A percentile compares a stretch with the other conserved stretches of the same genome.
phyloP scores from a whole-genome alignment of 78 protist species.

The Diacronema lutheri region DNA sequence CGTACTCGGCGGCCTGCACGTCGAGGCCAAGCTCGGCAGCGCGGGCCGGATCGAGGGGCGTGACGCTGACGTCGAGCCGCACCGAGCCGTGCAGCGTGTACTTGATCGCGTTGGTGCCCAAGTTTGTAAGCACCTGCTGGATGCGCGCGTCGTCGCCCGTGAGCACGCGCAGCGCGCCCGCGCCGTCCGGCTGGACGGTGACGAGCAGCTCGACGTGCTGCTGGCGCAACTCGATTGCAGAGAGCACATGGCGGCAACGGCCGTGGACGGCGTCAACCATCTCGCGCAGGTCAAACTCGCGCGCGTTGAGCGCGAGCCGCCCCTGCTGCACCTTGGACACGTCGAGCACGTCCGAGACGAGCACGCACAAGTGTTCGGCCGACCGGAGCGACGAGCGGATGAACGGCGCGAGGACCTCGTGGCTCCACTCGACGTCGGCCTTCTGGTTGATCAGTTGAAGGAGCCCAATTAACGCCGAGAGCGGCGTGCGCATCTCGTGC shows the following conservation, averaged over 20 bases:
- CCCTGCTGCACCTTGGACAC: neutral
- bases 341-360: slow-evolving; percentile 22
- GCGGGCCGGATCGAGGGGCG: too few relatives aligned
- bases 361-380: too few relatives aligned
- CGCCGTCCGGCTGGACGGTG: too few relatives aligned
- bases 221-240: too few relatives aligned
- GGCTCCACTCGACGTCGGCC: slow-evolving; percentile 29
- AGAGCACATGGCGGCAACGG: neutral
- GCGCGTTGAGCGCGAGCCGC: neutral
- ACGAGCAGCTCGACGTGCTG: too few relatives aligned
- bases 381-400: too few relatives aligned
- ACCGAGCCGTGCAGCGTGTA: neutral
- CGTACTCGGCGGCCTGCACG: too few relatives aligned
- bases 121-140: neutral
- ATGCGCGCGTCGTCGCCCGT: neutral
- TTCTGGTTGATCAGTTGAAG: slow-evolving; percentile 24
- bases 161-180: neutral
- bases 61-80: neutral
- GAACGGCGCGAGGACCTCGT: neutral
- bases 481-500: slow-evolving; percentile 23
- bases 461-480: neutral
- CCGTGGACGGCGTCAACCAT: too few relatives aligned
- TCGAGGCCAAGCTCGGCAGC: too few relatives aligned
- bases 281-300: too few relatives aligned
- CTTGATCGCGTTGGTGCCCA: neutral